Conservation (phyloP, 2,329 filamentous ascomycete species). For the Microdochium bolleyi region DNA sequence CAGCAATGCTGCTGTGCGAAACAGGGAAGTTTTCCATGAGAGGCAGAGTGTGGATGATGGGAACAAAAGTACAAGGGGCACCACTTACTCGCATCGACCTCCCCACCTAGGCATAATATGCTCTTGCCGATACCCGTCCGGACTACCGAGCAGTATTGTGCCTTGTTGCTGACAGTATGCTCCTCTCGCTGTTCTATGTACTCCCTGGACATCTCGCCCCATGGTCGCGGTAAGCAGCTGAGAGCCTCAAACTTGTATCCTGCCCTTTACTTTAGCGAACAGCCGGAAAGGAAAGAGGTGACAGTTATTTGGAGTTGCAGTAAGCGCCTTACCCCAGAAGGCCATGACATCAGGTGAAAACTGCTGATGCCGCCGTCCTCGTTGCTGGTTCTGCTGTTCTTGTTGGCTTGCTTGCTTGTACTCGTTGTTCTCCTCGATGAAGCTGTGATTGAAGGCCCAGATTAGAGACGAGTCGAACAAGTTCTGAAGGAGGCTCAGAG, state of each 20-base stretch:
- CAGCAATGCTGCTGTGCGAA: no score
- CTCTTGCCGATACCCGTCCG: constrained; percentile 75
- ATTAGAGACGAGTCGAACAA: background rate
- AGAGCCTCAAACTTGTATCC: constrained; percentile 97
- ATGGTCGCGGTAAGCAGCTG: constrained; percentile 65
- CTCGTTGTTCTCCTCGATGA: constrained; percentile 83
- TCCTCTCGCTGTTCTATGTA: constrained; percentile 71
- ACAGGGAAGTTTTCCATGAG: background rate
- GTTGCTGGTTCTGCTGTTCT: constrained; percentile 48
- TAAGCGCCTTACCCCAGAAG: constrained; percentile 64
- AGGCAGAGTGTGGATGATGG: background rate
- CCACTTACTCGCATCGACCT: constrained; percentile 76
- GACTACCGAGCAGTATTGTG: constrained; percentile 93
- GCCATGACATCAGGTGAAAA: constrained; percentile 73
- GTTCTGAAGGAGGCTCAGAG: background rate
- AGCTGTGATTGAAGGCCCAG: constrained; percentile 40
- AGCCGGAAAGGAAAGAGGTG: background rate
- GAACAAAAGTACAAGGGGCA: background rate
- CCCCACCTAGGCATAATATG: constrained; percentile 74
- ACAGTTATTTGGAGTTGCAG: background rate
- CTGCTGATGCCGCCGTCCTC: constrained; percentile 24
- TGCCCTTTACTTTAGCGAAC: constrained; percentile 22
- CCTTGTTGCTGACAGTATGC: constrained; percentile 74
- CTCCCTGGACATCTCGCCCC: constrained; percentile 63
- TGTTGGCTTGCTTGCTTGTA: constrained; percentile 58